Evolutionary conservation across 164 flowering plant genomes (phyloP), one percentile per base, ranked within the genome.

Genomic region (Pachysandra terminalis): DNA sequence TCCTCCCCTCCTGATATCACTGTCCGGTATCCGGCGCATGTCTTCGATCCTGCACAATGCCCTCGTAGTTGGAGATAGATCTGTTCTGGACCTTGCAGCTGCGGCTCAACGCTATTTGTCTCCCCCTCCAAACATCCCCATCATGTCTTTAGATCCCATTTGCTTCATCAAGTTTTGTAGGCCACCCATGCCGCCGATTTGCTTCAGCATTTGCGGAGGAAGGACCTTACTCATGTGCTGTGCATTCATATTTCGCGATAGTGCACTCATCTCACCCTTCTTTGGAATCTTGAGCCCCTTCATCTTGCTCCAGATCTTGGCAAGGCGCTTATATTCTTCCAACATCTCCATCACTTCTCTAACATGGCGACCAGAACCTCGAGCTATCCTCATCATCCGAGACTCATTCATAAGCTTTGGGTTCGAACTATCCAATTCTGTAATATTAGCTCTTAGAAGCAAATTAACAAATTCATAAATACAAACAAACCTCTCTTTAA

Each of bases 161-260:
- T 96, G 99, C 80, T 93, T 96, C 98, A 96, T 90, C 83, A 96
- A 79, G 83, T 59, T 90, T 61, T 96, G 98, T 54, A 96, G 78
- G 53, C 95, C 99, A 63, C 91, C 93, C 97, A 88, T 88, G 41
- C 99, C 97, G 14, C 99, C 99, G 48, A 96, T 88, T 78, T 96
- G 99, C 78, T 88, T 95, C 69, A 96, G 81, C 95, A 96, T 91
- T 62, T 85, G 84, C 17, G 95, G 98, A 9, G 98, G 98, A 66
- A 96, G 93, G 67, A 87, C 95, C 79, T 88, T 90, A 79, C 97
- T 86, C 98, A 96, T 90, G 68, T 89, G 91, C 63, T 90, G 96
- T 35, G 98, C 98, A 76, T 93, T 96, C 97, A 92, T 89, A 61
- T 92, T 96, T 27, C 93, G 76, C 7, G 99, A 88, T 54, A 88